Evolutionary conservation across 1,284 basidiomycete species (phyloP).

Genomic region (Marasmius tenuissimus): DNA sequence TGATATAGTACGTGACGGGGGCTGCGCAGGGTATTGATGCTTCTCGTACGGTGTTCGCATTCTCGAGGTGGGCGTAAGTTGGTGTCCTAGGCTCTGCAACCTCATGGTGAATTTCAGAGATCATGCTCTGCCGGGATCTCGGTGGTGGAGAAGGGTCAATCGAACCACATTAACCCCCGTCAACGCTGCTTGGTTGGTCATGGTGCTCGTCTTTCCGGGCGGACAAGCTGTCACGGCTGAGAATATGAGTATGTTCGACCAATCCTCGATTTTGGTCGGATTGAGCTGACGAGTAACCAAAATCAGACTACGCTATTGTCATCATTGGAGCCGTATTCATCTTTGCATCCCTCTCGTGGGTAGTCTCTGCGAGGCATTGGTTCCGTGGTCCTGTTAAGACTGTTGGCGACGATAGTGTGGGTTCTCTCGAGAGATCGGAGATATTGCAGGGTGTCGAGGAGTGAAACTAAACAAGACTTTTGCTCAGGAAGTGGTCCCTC

Average conservation of each 20-base stretch:
- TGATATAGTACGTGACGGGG: constrained; percentile 63
- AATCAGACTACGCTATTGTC: constrained; percentile 63
- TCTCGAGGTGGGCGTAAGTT: constrained; percentile 36
- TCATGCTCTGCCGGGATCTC: constrained; percentile 69
- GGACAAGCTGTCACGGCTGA: constrained; percentile 39
- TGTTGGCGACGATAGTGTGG: constrained; percentile 19
- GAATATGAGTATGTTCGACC: constrained; percentile 46
- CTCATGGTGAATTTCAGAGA: constrained; percentile 38
- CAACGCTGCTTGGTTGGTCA: constrained; percentile 76
- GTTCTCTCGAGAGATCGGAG: too few relatives aligned
- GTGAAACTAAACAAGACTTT: too few relatives aligned
- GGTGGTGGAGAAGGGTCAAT: constrained; percentile 66
- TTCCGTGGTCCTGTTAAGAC: constrained; percentile 67
- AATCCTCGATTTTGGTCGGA: not conserved
- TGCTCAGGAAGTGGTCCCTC: too few relatives aligned
- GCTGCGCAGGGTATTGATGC: constrained; percentile 76
- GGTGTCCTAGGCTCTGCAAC: not conserved
- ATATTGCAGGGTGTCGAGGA: too few relatives aligned
- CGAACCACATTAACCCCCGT: constrained; percentile 62
- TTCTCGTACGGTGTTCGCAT: constrained; percentile 73
- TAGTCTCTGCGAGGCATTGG: constrained; percentile 67
- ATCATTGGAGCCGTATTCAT: constrained; percentile 65
- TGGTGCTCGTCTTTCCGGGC: constrained; percentile 63
- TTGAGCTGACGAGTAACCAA: not conserved
- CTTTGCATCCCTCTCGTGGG: constrained; percentile 64